Conservation (phyloP, 2,329 filamentous ascomycete genomes). For the Aspergillus clavatus region DNA sequence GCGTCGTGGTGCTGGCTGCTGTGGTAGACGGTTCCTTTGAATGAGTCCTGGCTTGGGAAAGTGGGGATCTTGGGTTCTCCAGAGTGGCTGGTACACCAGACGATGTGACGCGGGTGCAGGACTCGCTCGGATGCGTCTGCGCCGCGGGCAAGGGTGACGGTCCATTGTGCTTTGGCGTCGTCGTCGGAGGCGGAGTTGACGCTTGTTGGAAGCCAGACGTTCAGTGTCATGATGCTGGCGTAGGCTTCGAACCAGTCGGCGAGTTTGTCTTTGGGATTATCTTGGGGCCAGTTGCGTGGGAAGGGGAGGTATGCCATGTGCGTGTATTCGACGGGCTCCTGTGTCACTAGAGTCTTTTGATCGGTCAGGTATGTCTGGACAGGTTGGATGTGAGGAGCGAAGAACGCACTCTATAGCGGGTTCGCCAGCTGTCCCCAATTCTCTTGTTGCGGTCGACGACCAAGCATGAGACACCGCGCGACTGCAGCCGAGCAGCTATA, state of each 20-base stretch:
- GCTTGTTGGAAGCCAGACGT: slow-evolving; percentile 41
- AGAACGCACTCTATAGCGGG: slow-evolving; percentile 42
- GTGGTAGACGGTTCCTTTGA: slow-evolving; percentile 44
- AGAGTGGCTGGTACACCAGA: slow-evolving; percentile 46
- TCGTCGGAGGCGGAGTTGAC: slow-evolving; percentile 40
- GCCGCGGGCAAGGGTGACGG: slow-evolving; percentile 27
- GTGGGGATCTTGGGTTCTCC: slow-evolving; percentile 40
- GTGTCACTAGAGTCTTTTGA: slow-evolving; percentile 37
- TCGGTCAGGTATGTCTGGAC: too few species aligned
- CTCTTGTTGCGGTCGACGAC: slow-evolving; percentile 44
- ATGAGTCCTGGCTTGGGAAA: slow-evolving; percentile 38
- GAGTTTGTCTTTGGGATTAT: slow-evolving; percentile 46
- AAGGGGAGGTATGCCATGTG: slow-evolving; percentile 39
- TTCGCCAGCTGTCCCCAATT: slow-evolving; percentile 49
- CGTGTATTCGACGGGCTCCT: slow-evolving; percentile 39
- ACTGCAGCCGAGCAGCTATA: slow-evolving; percentile 39
- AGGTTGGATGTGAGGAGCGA: not conserved
- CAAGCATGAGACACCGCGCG: slow-evolving; percentile 37
- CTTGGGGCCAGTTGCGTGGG: slow-evolving; percentile 40
- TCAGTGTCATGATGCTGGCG: slow-evolving; percentile 46
- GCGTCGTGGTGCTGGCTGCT: slow-evolving; percentile 42
- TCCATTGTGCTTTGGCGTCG: slow-evolving; percentile 36
- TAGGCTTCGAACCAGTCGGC: slow-evolving; percentile 49
- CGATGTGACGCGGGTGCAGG: slow-evolving; percentile 42
- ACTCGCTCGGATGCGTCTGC: slow-evolving; percentile 24